Conservation (phyloP, 1,284 basidiomycete species). For the Rhodofomes roseus region DNA sequence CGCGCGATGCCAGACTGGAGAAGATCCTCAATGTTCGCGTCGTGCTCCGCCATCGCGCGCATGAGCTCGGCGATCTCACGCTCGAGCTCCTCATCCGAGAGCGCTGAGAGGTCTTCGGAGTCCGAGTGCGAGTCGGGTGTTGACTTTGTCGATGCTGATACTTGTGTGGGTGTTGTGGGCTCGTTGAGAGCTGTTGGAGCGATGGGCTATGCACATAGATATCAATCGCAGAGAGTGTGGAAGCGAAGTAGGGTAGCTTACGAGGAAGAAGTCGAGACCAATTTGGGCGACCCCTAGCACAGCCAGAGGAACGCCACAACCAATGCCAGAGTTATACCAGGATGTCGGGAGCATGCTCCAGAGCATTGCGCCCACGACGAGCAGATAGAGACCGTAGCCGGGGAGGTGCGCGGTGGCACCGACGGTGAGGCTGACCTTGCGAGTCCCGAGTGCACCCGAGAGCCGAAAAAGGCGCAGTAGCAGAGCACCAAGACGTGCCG, state of each 20-base stretch:
- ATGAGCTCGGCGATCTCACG: neutral
- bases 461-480: neutral
- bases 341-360: neutral
- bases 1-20: neutral
- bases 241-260: no score
- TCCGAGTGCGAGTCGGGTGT: neutral
- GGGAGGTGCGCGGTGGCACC: neutral
- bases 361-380: neutral
- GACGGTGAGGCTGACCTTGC: neutral
- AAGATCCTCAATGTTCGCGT: neutral
- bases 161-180: neutral
- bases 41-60: neutral
- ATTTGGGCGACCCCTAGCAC: neutral
- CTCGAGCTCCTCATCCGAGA: neutral
- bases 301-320: neutral
- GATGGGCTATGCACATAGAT: neutral
- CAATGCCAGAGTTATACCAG: neutral
- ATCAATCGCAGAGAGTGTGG: neutral
- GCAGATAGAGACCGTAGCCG: neutral
- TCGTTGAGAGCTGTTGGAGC: neutral
- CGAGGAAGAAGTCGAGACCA: neutral
- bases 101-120: neutral
- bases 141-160: neutral
- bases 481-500: neutral
- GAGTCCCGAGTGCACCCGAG: neutral